Base-by-base conservation (phyloP, 805 yeast genomes). In the Lachancea quebecensis region DNA sequence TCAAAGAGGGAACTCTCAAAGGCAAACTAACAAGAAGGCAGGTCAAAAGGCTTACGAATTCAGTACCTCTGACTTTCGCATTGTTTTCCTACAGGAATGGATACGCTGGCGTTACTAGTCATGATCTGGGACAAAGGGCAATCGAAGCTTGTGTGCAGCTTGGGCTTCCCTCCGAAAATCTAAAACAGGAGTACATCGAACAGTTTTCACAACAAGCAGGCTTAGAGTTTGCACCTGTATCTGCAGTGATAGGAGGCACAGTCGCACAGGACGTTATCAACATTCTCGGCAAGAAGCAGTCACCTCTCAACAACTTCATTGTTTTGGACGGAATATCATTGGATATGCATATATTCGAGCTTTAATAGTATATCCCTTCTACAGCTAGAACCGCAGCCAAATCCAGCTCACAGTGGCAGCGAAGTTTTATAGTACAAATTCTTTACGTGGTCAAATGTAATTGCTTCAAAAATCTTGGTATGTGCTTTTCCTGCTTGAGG, bases 211-310 rank as follows among this genome's bases (percentile, higher is more conserved):
- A 57, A 16, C 87, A 83, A 57, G 73, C 58, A 14, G 65, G 67
- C 25, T 59, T 87, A 2, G 95, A 89, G 57, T 77, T 85, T 52
- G 75, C 88, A 10, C 96, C 97, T 1, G 81, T 82, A 0, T 79
- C 93, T 4, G 95, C 98, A 0, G 77, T 93, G 1, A 54, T 91
- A 6, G 99, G 98, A 5, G 99, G 98, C 1, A 74, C 87, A 1
- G 65, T 91, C 18, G 85, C 95, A 2, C 99, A 93, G 65, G 96
- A 90, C 60, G 82, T 88, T 11, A 84, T 93, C 38, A 93, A 93
- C 66, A 79, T 74, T 44, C 64, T 91, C 42, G 83, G 93, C 36
- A 77, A 77, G 53, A 78, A 81, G 53, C 89, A 86, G 54, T 72
- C 80, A 35, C 95, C 97, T 2, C 71, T 90, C 33, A 90, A 88